Percentiles rank a stretch among this genome's conserved stretches.
Conservation (phyloP, 495 filamentous ascomycete species). For the Xylaria scruposa region DNA sequence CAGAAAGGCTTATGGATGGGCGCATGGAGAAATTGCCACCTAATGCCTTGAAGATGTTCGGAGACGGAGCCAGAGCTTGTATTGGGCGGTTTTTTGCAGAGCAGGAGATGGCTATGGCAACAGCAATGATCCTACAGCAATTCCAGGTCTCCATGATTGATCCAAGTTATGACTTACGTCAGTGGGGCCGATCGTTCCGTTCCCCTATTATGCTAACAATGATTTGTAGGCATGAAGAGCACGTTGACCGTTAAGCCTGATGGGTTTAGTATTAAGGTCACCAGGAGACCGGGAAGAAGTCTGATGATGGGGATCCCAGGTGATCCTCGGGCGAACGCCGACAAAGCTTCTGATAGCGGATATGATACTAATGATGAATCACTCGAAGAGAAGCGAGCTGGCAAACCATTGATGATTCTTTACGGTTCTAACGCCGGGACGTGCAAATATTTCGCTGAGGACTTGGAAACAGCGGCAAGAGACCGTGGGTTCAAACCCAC, state of each 20-base stretch:
- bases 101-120: slow-evolving; percentile 56
- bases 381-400: not conserved
- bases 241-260: slow-evolving; percentile 74
- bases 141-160: slow-evolving; percentile 59
- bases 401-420: slow-evolving; percentile 60
- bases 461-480: slow-evolving; percentile 60
- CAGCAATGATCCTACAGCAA: slow-evolving; percentile 57
- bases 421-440: slow-evolving; percentile 75
- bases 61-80: slow-evolving; percentile 50
- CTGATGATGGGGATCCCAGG: slow-evolving; percentile 42
- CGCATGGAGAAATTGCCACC: slow-evolving; percentile 54
- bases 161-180: slow-evolving; percentile 63
- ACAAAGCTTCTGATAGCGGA: slow-evolving; percentile 31
- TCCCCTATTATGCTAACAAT: slow-evolving; percentile 36
- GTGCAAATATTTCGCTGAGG: slow-evolving; percentile 67
- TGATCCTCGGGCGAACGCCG: slow-evolving; percentile 19
- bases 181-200: slow-evolving; percentile 46
- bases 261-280: slow-evolving; percentile 64
- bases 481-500: slow-evolving; percentile 58
- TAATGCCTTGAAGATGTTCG: slow-evolving; percentile 61
- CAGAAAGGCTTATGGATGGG: slow-evolving; percentile 62
- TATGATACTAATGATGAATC: not conserved
- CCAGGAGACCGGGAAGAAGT: slow-evolving; percentile 54
- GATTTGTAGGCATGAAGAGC: slow-evolving; percentile 52
- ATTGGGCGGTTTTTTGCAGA: slow-evolving; percentile 59